phyloP scores from a whole-genome alignment of 495 filamentous ascomycete genomes.

The Hypomontagnella submonticulosa region DNA sequence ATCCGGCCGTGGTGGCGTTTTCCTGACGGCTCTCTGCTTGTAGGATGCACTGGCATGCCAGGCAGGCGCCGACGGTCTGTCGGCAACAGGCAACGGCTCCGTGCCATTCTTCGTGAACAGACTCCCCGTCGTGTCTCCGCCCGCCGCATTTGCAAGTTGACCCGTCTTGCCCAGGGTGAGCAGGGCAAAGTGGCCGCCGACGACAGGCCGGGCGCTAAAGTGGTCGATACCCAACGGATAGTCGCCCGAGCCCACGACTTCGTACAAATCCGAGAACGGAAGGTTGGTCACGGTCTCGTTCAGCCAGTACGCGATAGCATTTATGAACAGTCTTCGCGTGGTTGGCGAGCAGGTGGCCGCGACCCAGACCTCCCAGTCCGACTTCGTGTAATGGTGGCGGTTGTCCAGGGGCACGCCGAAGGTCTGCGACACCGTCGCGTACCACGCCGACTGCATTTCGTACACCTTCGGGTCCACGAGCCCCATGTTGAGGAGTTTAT shows the following conservation, averaged over 20 bases:
- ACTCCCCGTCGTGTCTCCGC: conserved; percentile 51
- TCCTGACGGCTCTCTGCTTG: conserved; percentile 23
- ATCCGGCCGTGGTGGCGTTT: background rate
- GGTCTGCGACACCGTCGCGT: conserved; percentile 70
- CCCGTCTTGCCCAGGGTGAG: conserved; percentile 64
- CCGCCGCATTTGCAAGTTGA: conserved; percentile 64
- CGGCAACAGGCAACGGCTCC: conserved; percentile 17
- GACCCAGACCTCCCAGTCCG: conserved; percentile 82
- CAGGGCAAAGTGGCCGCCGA: conserved; percentile 66
- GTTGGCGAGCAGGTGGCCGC: conserved; percentile 69
- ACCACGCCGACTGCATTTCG: conserved; percentile 75
- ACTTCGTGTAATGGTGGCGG: conserved; percentile 78
- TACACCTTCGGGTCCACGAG: conserved; percentile 72
- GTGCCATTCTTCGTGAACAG: conserved; percentile 39
- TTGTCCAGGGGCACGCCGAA: conserved; percentile 82
- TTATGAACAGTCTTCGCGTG: conserved; percentile 69
- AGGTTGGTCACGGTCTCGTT: conserved; percentile 68
- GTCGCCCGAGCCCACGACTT: conserved; percentile 52
- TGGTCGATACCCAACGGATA: conserved; percentile 36
- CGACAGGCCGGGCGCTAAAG: conserved; percentile 64
- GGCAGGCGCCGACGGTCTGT: conserved; percentile 11
- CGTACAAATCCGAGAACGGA: conserved; percentile 52
- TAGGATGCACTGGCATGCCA: conserved; percentile 16
- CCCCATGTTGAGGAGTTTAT: conserved; percentile 63
- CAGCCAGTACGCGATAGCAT: conserved; percentile 75